phyloP scores from a whole-genome alignment of 2,329 filamentous ascomycete species.

The Aspergillaceae sp. region DNA sequence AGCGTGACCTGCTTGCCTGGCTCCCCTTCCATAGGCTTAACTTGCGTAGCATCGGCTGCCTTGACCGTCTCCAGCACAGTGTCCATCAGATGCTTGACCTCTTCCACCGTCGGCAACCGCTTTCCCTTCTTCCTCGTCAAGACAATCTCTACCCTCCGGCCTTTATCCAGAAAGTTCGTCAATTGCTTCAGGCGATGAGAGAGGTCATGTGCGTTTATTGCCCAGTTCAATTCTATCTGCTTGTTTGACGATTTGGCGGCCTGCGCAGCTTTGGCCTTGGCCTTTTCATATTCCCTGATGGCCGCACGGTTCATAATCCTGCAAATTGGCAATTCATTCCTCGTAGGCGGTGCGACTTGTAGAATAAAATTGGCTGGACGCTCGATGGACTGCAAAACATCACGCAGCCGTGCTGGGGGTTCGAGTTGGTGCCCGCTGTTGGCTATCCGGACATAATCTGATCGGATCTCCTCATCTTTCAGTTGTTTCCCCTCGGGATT shows the following conservation, averaged over 20 bases:
- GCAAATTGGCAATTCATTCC: constrained; percentile 52
- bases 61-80: constrained; percentile 40
- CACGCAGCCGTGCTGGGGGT: constrained; percentile 17
- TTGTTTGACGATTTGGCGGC: constrained; percentile 46
- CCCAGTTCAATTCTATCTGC: constrained; percentile 85
- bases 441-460: constrained; percentile 25
- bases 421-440: constrained; percentile 25
- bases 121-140: constrained; percentile 60
- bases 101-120: constrained; percentile 50
- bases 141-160: constrained; percentile 64
- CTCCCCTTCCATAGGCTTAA: constrained; percentile 35
- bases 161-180: constrained; percentile 61
- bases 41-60: constrained; percentile 34
- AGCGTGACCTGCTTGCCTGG: constrained; percentile 31
- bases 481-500: too few relatives aligned
- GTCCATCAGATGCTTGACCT: constrained; percentile 52
- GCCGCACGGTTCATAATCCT: constrained; percentile 56
- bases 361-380: constrained; percentile 44
- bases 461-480: constrained; percentile 26
- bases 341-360: constrained; percentile 33
- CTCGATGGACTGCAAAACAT: constrained; percentile 40
- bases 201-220: constrained; percentile 68
- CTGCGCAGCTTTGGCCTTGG: constrained; percentile 31
- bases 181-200: constrained; percentile 61
- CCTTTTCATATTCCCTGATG: constrained; percentile 39